These are phyloP conservation scores for Carnegiea gigantea DNA, from an alignment of 179 eudicot species.

Conservation along the genomic window DNA sequence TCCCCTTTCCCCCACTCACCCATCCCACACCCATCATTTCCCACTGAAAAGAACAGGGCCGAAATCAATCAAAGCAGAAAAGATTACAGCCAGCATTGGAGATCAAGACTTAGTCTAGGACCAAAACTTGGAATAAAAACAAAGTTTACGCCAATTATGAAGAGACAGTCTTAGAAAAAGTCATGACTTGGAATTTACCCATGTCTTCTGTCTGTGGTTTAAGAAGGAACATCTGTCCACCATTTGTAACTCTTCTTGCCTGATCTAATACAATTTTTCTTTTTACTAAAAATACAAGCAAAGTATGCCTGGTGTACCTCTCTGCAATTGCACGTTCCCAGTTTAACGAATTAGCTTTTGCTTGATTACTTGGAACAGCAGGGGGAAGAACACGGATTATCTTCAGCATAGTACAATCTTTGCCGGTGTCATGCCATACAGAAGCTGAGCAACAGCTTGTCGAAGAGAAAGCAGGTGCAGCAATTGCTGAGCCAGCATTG, in stretches of 20 bases:
- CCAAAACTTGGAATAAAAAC: no score
- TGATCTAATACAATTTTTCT: neutral
- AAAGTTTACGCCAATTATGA: neutral
- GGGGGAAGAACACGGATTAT: constrained; percentile 95
- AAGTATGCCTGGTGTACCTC: constrained; percentile 45
- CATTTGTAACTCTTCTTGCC: neutral
- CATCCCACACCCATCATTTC: no score
- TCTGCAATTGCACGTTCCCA: constrained; percentile 99
- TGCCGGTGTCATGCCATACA: constrained; percentile 82
- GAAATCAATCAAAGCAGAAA: no score
- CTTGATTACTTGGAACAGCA: constrained; percentile 67
- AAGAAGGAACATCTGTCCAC: neutral
- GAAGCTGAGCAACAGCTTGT: constrained; percentile 98
- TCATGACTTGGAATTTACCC: neutral
- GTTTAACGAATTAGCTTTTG: constrained; percentile 64
- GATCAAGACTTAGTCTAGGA: no score
- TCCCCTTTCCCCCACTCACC: no score
- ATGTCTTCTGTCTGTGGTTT: neutral
- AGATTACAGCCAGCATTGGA: no score
- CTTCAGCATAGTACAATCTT: constrained; percentile 77
- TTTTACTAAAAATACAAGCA: neutral
- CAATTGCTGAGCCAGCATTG: constrained; percentile 84
- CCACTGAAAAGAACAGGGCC: no score
- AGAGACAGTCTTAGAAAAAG: neutral
- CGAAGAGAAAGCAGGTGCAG: constrained; percentile 96